These are phyloP conservation scores for Suhomyces prunicola DNA, from an alignment of 805 yeast genomes.

Conservation along the genomic window DNA sequence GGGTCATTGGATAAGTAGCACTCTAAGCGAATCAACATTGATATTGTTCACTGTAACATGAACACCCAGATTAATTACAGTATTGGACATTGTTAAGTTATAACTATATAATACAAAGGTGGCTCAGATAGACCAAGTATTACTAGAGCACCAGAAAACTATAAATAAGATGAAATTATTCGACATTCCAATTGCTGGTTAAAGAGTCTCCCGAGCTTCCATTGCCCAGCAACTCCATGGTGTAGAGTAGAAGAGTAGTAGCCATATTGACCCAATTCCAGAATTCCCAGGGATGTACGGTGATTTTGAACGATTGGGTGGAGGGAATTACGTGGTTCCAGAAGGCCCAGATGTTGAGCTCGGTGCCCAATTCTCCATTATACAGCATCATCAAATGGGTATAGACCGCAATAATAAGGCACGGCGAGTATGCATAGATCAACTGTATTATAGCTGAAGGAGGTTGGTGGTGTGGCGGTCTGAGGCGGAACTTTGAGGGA, in stretches of 20 bases:
- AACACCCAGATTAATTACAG: too few relatives aligned
- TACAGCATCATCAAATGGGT: slow-evolving; percentile 92
- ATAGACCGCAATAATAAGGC: slow-evolving; percentile 91
- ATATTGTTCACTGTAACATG: too few relatives aligned
- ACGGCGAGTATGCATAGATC: slow-evolving; percentile 87
- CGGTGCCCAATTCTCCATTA: slow-evolving; percentile 67
- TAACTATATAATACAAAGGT: neutral
- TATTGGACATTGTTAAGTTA: neutral
- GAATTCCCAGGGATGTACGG: slow-evolving; percentile 80
- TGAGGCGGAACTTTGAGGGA: slow-evolving; percentile 12
- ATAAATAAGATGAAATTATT: slow-evolving; percentile 16
- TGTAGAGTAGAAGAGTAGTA: slow-evolving; percentile 73
- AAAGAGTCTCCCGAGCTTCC: slow-evolving; percentile 25
- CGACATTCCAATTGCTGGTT: slow-evolving; percentile 45
- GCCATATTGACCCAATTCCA: slow-evolving; percentile 97
- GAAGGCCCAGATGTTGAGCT: slow-evolving; percentile 58
- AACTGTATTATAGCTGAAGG: slow-evolving; percentile 47
- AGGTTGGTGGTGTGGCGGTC: slow-evolving; percentile 17
- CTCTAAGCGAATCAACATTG: too few relatives aligned
- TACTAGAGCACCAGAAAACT: neutral
- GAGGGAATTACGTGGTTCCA: slow-evolving; percentile 28
- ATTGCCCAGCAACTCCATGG: slow-evolving; percentile 62
- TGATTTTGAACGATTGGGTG: slow-evolving; percentile 17
- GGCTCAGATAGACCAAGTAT: neutral
- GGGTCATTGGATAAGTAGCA: too few relatives aligned